Conservation (phyloP, 2,329 filamentous ascomycete genomes). For the Clonostachys byssicola region DNA sequence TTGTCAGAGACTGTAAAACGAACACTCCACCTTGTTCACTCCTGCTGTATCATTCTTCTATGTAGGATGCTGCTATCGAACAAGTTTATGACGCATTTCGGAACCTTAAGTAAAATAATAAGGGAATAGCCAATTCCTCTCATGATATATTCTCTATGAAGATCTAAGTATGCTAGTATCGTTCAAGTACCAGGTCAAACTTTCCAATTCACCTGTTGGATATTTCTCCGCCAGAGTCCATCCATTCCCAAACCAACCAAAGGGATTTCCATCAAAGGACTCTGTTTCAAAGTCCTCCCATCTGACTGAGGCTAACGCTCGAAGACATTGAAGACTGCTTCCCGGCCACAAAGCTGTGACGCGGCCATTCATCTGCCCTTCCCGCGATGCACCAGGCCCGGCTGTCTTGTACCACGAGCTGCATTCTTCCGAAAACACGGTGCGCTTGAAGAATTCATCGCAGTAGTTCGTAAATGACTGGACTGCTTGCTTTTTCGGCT, state of each 20-base stretch:
- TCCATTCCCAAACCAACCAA: conserved; percentile 2
- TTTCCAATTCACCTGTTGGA: not conserved
- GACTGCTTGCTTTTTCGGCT: conserved; percentile 34
- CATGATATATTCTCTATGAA: no score
- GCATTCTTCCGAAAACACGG: conserved; percentile 42
- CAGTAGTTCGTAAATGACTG: conserved; percentile 41
- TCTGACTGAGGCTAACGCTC: conserved; percentile 31
- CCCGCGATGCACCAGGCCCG: not conserved
- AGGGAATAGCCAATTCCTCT: no score
- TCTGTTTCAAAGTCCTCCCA: conserved; percentile 35
- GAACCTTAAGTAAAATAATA: no score
- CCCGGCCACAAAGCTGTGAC: conserved; percentile 40
- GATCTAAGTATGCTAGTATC: not conserved
- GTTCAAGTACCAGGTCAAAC: not conserved
- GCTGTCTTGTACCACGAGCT: conserved; percentile 50
- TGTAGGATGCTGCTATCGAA: no score
- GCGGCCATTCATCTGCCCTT: conserved; percentile 14
- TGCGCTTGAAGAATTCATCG: conserved; percentile 40
- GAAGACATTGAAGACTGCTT: conserved; percentile 35
- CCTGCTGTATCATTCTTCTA: no score
- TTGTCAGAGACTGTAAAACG: no score
- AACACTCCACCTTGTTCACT: no score
- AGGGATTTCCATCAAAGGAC: conserved; percentile 3
- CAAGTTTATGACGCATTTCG: no score
- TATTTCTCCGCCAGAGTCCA: not conserved